phyloP scores from a whole-genome alignment of 1,139 yeast species.

The Blastobotrys aristatus region DNA sequence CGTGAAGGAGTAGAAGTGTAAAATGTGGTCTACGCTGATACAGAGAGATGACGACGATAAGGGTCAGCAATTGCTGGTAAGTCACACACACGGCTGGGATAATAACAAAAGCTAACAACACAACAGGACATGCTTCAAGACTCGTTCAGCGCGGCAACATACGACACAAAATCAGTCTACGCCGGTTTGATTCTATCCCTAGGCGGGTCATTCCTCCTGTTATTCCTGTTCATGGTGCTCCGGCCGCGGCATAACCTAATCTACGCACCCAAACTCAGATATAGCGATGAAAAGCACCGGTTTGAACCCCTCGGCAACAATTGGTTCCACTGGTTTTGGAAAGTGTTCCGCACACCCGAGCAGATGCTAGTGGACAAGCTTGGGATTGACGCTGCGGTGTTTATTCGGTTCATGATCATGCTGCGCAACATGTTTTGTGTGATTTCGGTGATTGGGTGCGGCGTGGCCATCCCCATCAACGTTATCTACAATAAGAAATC shows the following conservation, averaged over 20 bases:
- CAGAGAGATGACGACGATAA: conserved; percentile 7
- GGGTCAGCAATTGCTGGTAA: conserved; percentile 12
- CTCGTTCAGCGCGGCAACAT: conserved; percentile 10
- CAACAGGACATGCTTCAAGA: conserved; percentile 13
- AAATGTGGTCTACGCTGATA: neutral
- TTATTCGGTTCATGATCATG: conserved; percentile 34
- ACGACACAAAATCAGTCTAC: conserved; percentile 31
- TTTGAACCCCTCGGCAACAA: conserved; percentile 26
- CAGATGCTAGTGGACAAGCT: conserved; percentile 29
- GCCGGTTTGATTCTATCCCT: conserved; percentile 35
- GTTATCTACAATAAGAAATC: conserved; percentile 31
- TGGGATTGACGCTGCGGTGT: conserved; percentile 39
- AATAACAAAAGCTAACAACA: neutral
- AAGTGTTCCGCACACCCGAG: conserved; percentile 26
- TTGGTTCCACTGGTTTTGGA: conserved; percentile 30
- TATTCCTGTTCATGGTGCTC: conserved; percentile 31
- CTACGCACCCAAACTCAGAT: conserved; percentile 34
- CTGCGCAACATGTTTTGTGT: conserved; percentile 32
- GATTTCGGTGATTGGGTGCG: conserved; percentile 33
- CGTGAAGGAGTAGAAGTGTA: no score
- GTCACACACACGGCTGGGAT: conserved; percentile 1
- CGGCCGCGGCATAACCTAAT: conserved; percentile 36
- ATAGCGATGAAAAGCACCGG: conserved; percentile 19
- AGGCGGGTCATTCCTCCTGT: conserved; percentile 33
- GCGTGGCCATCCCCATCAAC: conserved; percentile 38